phyloP scores from a whole-genome alignment of 768 basidiomycete species.

The Trametopsis cervina region DNA sequence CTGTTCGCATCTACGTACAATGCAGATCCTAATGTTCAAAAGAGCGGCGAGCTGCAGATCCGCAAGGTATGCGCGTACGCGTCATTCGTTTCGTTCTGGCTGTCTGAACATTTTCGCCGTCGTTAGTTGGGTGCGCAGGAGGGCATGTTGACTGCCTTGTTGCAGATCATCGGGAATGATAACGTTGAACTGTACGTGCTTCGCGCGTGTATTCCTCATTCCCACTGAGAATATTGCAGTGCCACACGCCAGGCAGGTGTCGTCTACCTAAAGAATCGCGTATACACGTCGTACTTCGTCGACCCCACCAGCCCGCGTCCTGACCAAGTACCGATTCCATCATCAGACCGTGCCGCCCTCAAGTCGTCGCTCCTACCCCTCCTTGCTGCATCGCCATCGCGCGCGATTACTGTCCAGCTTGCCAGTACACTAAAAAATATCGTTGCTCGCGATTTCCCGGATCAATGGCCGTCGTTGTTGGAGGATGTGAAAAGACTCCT shows the following conservation, averaged over 20 bases:
- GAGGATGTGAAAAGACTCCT: slow-evolving; percentile 61
- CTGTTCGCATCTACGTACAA: slow-evolving; percentile 78
- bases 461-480: slow-evolving; percentile 65
- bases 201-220: slow-evolving; percentile 28
- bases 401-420: slow-evolving; percentile 69
- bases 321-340: slow-evolving; percentile 55
- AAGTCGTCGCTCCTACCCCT: slow-evolving; percentile 61
- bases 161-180: slow-evolving; percentile 81
- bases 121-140: slow-evolving; percentile 62
- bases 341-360: slow-evolving; percentile 68
- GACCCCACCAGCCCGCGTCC: slow-evolving; percentile 40
- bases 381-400: slow-evolving; percentile 59
- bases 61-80: slow-evolving; percentile 51
- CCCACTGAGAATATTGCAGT: slow-evolving; percentile 30
- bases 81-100: neutral
- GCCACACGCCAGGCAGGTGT: slow-evolving; percentile 79
- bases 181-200: slow-evolving; percentile 65
- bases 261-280: slow-evolving; percentile 89
- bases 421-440: slow-evolving; percentile 67
- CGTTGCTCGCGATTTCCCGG: slow-evolving; percentile 72
- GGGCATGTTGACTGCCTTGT: slow-evolving; percentile 75
- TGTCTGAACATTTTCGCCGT: slow-evolving; percentile 10
- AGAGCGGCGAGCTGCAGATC: slow-evolving; percentile 81
- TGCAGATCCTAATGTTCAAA: slow-evolving; percentile 81
- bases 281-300: slow-evolving; percentile 57